Evolutionary conservation across 2,329 filamentous ascomycete genomes (phyloP).

Genomic region (Herpotrichia juniperi): DNA sequence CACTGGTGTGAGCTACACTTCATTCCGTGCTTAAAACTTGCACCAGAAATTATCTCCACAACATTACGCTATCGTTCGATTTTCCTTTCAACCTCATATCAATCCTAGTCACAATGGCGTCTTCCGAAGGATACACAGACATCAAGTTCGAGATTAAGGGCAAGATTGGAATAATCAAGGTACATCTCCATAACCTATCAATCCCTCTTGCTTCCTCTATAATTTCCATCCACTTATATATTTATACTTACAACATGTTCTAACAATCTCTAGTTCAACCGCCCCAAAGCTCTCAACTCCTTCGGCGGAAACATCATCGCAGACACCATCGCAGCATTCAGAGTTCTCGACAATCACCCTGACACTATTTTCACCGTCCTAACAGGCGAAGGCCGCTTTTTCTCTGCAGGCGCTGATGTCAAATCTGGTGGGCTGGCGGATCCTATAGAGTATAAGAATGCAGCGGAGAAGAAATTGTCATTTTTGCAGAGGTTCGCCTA

Average conservation of each 20-base stretch:
- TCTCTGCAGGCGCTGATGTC: slow-evolving; percentile 58
- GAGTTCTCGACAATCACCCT: slow-evolving; percentile 54
- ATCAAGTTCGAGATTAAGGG: slow-evolving; percentile 52
- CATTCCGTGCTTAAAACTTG: background rate
- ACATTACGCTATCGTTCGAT: background rate
- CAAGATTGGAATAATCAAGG: slow-evolving; percentile 55
- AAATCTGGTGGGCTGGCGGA: slow-evolving; percentile 32
- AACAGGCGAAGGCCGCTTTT: slow-evolving; percentile 58
- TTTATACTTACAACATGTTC: background rate
- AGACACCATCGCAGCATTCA: slow-evolving; percentile 51
- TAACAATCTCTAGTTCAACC: slow-evolving; percentile 49
- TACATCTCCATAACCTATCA: slow-evolving; percentile 21
- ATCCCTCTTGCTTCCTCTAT: background rate
- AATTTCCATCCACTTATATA: background rate
- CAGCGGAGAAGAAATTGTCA: slow-evolving; percentile 41
- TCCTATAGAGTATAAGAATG: slow-evolving; percentile 21
- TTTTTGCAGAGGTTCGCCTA: slow-evolving; percentile 33
- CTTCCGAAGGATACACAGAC: slow-evolving; percentile 42
- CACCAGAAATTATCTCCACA: background rate
- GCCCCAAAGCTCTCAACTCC: slow-evolving; percentile 55
- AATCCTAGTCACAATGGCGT: slow-evolving; percentile 24
- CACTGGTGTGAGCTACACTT: background rate
- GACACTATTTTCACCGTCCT: slow-evolving; percentile 58
- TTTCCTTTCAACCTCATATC: background rate
- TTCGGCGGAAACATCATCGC: slow-evolving; percentile 54